Evolutionary conservation across 192 early-diverging fungal genomes (phyloP), one percentile per base, ranked within the genome.

Genomic region (Coemansia sp.): DNA sequence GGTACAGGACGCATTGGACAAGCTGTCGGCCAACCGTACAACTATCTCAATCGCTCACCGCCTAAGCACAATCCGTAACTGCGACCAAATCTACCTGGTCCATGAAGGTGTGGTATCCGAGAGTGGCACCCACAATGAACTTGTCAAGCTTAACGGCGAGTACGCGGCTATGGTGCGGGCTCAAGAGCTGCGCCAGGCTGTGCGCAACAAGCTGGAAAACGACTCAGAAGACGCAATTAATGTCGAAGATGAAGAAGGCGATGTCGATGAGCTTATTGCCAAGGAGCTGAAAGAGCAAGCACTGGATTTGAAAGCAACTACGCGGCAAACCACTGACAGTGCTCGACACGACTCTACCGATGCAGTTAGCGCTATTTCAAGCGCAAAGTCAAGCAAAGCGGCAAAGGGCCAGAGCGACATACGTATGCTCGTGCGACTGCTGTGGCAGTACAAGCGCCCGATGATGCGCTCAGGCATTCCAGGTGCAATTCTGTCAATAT

Each of bases 1-100:
- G 24, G 90, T 95, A 0, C 92, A 95, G 72, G 79, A 86, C 32
- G 92, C 93, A 17, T 67, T 95, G 37, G 92, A 95, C 66, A 83
- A 76, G 25, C 88, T 88, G 38, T 60, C 89, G 10, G 77, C 78
- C 32, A 76, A 87, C 61, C 87, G 95, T 52, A 95, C 50, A 1
- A 52, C 50, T 6, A 52, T 52, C 5, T 52, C 50, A 10, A 52
- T 52, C 22, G 50, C 50, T 3, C 50, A 52, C 1, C 50, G 94
- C 54, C 70, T 97, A 38, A 92, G 89, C 35, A 97, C 94, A 73
- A 52, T 52, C 22, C 50, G 50, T 10, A 52, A 52, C 50, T 52
- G 50, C 5, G 50, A 52, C 21, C 50, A 17, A 10, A 52, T 52
- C 8, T 52, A 52, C 21, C 5, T 52, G 1, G 50, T 52, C 8